Conservation (phyloP, 768 basidiomycete species). For the Phylloporus sp. region DNA sequence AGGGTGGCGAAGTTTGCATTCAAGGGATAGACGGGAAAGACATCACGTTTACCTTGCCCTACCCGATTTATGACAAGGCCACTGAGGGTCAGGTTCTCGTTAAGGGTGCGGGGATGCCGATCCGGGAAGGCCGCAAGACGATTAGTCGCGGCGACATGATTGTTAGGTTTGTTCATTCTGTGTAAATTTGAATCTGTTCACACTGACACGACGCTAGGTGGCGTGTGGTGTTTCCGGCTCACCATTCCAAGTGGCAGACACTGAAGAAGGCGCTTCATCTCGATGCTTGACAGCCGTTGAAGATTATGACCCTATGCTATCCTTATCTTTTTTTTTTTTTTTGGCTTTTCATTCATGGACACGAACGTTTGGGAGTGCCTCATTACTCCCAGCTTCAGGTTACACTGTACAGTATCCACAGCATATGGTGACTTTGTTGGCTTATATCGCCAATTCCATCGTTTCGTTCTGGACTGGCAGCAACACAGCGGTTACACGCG, state of each 20-base stretch:
- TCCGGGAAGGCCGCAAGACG: constrained; percentile 47
- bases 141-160: constrained; percentile 61
- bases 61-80: constrained; percentile 44
- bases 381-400: constrained; percentile 8
- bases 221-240: constrained; percentile 30
- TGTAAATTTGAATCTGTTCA: constrained; percentile 1
- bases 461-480: background rate
- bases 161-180: constrained; percentile 42
- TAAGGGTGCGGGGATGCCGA: constrained; percentile 67
- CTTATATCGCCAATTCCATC: background rate
- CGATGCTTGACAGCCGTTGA: constrained; percentile 17
- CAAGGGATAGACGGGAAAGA: constrained; percentile 57
- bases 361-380: constrained; percentile 5
- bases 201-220: constrained; percentile 18
- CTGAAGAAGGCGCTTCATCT: constrained; percentile 28
- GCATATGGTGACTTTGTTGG: constrained; percentile 10
- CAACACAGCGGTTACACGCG: constrained; percentile 10
- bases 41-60: constrained; percentile 49
- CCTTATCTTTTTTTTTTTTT: constrained; percentile 13
- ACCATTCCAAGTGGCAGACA: constrained; percentile 32
- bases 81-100: constrained; percentile 49
- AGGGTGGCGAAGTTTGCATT: constrained; percentile 49
- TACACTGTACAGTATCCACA: constrained; percentile 29
- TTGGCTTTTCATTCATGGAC: constrained; percentile 18
- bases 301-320: constrained; percentile 21